Evolutionary conservation across 2,329 filamentous ascomycete genomes (phyloP).

Genomic region (Penicillium nordicum): DNA sequence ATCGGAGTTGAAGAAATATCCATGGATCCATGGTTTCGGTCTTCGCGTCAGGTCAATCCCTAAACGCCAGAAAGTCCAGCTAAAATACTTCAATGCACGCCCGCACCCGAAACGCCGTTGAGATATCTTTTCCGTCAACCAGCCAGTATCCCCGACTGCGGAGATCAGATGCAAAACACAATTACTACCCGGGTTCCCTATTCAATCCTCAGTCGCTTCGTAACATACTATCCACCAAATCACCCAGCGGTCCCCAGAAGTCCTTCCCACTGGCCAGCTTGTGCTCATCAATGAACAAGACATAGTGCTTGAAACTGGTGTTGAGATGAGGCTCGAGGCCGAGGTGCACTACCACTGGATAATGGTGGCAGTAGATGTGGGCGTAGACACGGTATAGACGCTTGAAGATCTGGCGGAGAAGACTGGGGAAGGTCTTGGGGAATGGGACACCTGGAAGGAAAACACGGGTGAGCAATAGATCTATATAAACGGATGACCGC

Average conservation of each 20-base stretch:
- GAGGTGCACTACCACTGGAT: slow-evolving; percentile 90
- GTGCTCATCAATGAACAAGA: slow-evolving; percentile 97
- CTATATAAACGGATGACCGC: background rate
- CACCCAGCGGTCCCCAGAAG: slow-evolving; percentile 93
- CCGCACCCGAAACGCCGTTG: slow-evolving; percentile 21
- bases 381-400: slow-evolving; percentile 97
- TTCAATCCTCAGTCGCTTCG: slow-evolving; percentile 68
- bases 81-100: slow-evolving; percentile 15
- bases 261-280: slow-evolving; percentile 87
- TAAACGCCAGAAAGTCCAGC: slow-evolving; percentile 9
- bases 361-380: slow-evolving; percentile 99
- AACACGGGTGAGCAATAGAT: slow-evolving; percentile 13
- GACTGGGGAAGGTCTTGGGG: slow-evolving; percentile 82
- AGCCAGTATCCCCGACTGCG: slow-evolving; percentile 1
- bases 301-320: slow-evolving; percentile 99
- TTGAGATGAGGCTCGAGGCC: slow-evolving; percentile 96
- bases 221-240: slow-evolving; percentile 96
- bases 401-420: slow-evolving; percentile 97
- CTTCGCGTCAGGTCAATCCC: background rate
- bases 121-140: slow-evolving; percentile 8
- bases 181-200: background rate
- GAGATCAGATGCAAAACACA: slow-evolving; percentile 8
- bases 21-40: slow-evolving; percentile 3
- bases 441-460: slow-evolving; percentile 72
- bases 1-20: background rate